phyloP scores from a whole-genome alignment of 305 asterid species.

The Fraxinus sp. region DNA sequence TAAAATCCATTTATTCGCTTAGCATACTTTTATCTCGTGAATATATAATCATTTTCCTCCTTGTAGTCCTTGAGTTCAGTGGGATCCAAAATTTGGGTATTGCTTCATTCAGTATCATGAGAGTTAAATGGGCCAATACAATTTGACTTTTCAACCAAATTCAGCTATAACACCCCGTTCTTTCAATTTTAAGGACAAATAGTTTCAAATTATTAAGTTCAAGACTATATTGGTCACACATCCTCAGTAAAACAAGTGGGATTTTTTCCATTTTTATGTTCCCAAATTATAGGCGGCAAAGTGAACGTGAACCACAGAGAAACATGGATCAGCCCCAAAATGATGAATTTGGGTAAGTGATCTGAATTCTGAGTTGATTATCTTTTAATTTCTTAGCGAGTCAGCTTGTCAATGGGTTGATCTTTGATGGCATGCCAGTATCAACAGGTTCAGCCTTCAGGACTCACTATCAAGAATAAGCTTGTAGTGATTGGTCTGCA shows the following conservation, averaged over 20 bases:
- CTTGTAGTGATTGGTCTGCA: not conserved
- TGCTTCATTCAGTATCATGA: not conserved
- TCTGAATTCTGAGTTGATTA: not conserved
- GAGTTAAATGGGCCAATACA: not conserved
- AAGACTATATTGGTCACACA: not conserved
- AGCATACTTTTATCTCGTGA: not conserved
- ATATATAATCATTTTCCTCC: not conserved
- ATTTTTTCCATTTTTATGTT: not conserved
- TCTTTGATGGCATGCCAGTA: not conserved
- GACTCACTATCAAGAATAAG: not conserved
- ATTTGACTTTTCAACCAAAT: not conserved
- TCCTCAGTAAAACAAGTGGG: not conserved
- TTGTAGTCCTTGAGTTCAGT: not conserved
- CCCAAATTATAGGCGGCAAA: not conserved
- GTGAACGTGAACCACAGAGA: not conserved
- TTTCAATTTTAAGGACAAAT: not conserved
- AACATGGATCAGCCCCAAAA: not conserved
- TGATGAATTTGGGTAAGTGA: not conserved
- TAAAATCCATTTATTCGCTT: not conserved
- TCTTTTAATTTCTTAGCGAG: not conserved
- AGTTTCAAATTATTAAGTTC: not conserved
- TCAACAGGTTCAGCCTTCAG: not conserved
- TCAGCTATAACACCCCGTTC: not conserved
- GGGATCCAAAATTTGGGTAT: not conserved
- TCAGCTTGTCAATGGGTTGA: not conserved